Conservation (phyloP, 192 early-diverging fungal species). For the Podila horticola region DNA sequence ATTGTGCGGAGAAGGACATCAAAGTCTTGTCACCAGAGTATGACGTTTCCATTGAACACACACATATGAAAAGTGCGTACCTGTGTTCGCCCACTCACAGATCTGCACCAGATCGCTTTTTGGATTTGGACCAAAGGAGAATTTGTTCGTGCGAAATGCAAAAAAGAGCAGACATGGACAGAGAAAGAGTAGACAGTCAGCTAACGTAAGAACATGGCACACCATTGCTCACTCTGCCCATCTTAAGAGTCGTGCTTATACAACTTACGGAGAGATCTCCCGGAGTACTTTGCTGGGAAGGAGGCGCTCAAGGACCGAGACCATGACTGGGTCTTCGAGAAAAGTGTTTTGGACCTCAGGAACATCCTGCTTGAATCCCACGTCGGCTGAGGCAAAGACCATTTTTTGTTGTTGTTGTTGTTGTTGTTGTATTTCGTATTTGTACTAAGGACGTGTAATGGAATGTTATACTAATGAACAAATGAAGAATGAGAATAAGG, state of each 20-base stretch:
- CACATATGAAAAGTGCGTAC: slow-evolving; percentile 4
- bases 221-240: neutral
- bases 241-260: slow-evolving; percentile 1
- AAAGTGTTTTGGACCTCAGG: slow-evolving; percentile 32
- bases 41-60: neutral
- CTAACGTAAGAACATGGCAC: neutral
- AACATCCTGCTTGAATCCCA: slow-evolving; percentile 46
- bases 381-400: slow-evolving; percentile 41
- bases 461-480: too few relatives aligned
- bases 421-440: neutral
- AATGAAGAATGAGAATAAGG: too few relatives aligned
- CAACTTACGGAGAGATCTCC: slow-evolving; percentile 59
- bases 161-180: too few relatives aligned
- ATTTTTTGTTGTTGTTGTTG: slow-evolving; percentile 8
- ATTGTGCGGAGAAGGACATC: neutral
- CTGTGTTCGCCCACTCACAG: slow-evolving; percentile 44
- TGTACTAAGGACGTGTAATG: neutral
- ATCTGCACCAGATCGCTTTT: slow-evolving; percentile 38
- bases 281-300: slow-evolving; percentile 53
- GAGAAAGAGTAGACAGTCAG: neutral
- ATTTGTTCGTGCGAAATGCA: too few relatives aligned
- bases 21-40: neutral
- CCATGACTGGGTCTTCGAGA: slow-evolving; percentile 58
- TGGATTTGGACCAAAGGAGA: too few relatives aligned
- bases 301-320: slow-evolving; percentile 59